Conservation (phyloP, 768 basidiomycete species). For the Megacollybia marginata region DNA sequence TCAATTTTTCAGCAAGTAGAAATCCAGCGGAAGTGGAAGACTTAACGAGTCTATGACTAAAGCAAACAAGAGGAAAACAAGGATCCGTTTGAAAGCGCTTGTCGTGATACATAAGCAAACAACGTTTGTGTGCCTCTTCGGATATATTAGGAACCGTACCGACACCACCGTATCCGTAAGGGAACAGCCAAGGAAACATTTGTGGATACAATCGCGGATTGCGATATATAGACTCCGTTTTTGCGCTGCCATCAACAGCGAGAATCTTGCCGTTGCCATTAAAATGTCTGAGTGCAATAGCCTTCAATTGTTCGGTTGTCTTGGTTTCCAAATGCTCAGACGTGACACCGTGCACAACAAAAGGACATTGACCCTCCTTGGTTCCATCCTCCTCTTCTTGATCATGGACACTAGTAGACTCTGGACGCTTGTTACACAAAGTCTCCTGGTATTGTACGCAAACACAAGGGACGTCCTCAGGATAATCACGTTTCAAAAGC, state of each 20-base stretch:
- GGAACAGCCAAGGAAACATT: conserved; percentile 13
- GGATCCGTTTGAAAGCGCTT: not conserved
- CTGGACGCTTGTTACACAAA: conserved; percentile 5
- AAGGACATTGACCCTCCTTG: conserved; percentile 4
- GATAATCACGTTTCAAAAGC: conserved; percentile 9
- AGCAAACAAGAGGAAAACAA: not conserved
- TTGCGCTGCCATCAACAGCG: too few species aligned
- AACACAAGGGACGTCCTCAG: conserved; percentile 6
- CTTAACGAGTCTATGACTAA: not conserved
- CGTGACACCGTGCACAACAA: conserved; percentile 20
- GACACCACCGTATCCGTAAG: conserved; percentile 20
- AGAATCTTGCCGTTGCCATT: too few species aligned
- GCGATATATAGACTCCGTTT: too few species aligned
- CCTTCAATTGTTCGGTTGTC: not conserved
- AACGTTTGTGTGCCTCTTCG: not conserved
- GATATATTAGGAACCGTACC: not conserved
- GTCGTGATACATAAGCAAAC: not conserved
- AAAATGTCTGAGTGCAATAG: conserved; percentile 3
- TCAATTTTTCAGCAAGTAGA: not conserved
- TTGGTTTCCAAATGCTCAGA: conserved; percentile 10
- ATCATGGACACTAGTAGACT: conserved; percentile 10
- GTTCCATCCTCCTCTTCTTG: conserved; percentile 14
- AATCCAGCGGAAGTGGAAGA: not conserved
- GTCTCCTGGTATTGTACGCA: conserved; percentile 6
- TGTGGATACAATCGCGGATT: too few species aligned